Evolutionary conservation across 2,329 filamentous ascomycete species (phyloP), one percentile per base, ranked within the genome.

Genomic region (Monilinia polystroma): DNA sequence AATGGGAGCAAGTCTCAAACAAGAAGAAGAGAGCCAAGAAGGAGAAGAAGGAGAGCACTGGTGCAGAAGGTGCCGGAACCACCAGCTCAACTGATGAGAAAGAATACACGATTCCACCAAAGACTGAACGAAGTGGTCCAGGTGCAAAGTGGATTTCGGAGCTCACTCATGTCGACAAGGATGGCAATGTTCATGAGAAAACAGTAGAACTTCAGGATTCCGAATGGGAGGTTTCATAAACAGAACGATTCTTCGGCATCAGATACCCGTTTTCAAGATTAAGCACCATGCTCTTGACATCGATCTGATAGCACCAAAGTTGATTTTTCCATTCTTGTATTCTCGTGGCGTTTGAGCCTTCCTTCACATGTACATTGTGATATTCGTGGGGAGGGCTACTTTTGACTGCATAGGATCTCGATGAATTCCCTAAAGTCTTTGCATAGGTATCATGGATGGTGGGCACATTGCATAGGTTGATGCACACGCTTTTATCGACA

Each of bases 1-100:
- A 78, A 23, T 89, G 87, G 86, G 86, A 79, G 75, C 86, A 86
- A 43, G 87, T 89, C 60, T 79, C 78, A 69, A 77, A 77, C 12
- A 73, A 70, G 58, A 79, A 76, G 66, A 72, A 71, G 68, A 73
- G 70, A 64, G 47, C 56, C 4, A 62, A 64, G 26, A 68, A 67
- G 47, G 60, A 69, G 53, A 67, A 80, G 49, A 60, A 67, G 45
- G 68, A 70, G 16, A 70, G 64, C 41, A 74, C 79, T 72, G 69
- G 54, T 49, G 45, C 32, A 16, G 64, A 62, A 23, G 64, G 35
- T 47, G 64, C 64, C 45, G 56, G 55, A 45, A 60, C 64, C 26
- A 45, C 64, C 5, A 66, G 64, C 57, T 68, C 73, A 20, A 68
- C 64, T 18, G 69, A 70, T 45, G 72, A 72, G 51, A 68, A 69